These are phyloP conservation scores for Aaosphaeria pasadenensis DNA, from an alignment of 2,329 filamentous ascomycete species.

Conservation along the genomic window DNA sequence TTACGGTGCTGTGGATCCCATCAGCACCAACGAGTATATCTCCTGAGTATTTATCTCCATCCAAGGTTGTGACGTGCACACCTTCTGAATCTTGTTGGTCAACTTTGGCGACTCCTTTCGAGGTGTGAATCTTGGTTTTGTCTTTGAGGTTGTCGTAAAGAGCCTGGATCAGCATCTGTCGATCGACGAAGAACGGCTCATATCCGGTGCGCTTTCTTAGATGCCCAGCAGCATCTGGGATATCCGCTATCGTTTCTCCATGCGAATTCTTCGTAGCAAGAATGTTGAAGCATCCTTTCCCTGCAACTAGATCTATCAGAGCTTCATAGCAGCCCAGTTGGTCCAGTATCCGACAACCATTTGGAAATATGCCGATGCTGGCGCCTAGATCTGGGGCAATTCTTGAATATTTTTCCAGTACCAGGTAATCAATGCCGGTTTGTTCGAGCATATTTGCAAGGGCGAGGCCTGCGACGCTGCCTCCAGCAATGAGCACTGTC, in stretches of 20 bases:
- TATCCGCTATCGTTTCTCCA: not conserved
- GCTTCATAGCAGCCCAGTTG: slow-evolving; percentile 14
- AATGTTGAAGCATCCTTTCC: not conserved
- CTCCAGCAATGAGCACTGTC: too few relatives aligned
- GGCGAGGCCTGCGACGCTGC: too few relatives aligned
- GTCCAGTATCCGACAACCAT: slow-evolving; percentile 17
- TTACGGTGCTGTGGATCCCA: too few relatives aligned
- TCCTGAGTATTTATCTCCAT: slow-evolving; percentile 14
- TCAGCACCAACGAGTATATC: slow-evolving; percentile 20
- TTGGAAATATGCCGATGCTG: slow-evolving; percentile 17
- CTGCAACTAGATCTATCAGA: slow-evolving; percentile 4
- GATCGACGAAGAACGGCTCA: slow-evolving; percentile 10
- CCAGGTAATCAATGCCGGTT: slow-evolving; percentile 18
- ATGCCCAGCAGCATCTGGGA: too few relatives aligned
- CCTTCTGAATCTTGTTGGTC: slow-evolving; percentile 8
- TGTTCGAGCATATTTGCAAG: slow-evolving; percentile 14
- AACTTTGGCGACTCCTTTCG: slow-evolving; percentile 10
- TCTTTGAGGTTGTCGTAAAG: slow-evolving; percentile 17
- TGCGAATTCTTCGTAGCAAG: not conserved
- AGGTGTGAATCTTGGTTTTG: slow-evolving; percentile 13
- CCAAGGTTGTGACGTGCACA: slow-evolving; percentile 12
- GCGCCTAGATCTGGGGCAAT: slow-evolving; percentile 19
- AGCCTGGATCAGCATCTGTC: slow-evolving; percentile 14
- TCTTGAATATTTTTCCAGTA: slow-evolving; percentile 19
- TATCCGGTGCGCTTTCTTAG: not conserved